These are phyloP conservation scores for Linnemannia elongata DNA, from an alignment of 192 early-diverging fungal genomes.

Conservation along the genomic window DNA sequence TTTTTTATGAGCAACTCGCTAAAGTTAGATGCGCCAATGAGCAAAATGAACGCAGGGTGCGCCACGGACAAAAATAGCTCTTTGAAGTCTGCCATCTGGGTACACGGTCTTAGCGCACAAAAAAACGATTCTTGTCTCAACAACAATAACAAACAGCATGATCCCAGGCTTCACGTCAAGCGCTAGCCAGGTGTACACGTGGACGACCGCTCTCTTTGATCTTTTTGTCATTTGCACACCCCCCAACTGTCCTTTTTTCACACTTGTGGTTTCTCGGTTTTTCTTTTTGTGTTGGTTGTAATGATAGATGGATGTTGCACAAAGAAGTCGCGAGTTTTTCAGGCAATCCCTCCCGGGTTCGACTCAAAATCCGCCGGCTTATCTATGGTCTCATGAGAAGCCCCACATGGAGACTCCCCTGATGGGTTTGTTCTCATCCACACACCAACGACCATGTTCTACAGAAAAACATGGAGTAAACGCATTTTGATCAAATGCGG, in stretches of 20 bases:
- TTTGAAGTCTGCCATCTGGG: no score
- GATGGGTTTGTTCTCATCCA: conserved; percentile 39
- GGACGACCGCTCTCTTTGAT: background rate
- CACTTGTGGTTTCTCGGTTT: background rate
- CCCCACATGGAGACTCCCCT: conserved; percentile 18
- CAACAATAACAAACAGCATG: no score
- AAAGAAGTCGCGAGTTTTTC: conserved; percentile 44
- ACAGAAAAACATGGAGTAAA: background rate
- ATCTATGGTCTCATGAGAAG: conserved; percentile 16
- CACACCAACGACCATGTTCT: background rate
- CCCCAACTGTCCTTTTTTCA: no score
- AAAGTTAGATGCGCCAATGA: background rate
- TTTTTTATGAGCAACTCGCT: background rate
- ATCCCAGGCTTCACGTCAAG: no score
- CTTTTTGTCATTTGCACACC: no score
- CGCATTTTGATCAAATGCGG: background rate
- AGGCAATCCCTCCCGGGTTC: conserved; percentile 45
- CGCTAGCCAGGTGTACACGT: no score
- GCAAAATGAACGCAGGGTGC: no score
- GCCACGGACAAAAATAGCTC: no score
- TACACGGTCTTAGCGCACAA: no score
- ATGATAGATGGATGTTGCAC: conserved; percentile 2
- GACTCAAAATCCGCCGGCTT: conserved; percentile 41
- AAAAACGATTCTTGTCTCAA: no score
- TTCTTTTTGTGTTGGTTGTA: background rate